Base-by-base conservation (phyloP, 2,329 filamentous ascomycete species). In the Fonsecaea erecta region DNA sequence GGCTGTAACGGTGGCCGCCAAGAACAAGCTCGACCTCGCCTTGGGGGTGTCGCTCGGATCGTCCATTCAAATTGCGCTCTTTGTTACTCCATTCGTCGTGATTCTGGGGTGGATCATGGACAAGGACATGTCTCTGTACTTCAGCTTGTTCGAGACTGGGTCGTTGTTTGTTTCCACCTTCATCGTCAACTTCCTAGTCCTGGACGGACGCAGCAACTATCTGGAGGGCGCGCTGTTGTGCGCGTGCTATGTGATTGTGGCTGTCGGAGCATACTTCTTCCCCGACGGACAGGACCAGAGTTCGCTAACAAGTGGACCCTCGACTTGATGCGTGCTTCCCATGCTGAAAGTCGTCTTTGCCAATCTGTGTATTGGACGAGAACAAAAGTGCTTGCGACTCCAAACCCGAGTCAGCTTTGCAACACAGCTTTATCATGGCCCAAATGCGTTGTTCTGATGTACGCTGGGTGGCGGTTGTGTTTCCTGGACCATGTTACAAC, bases 101-200 rank as follows among this genome's bases (percentile, higher is more conserved):
- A 79, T 88, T 53, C 80, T 89, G 56, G 86, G 85, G 54, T 89
- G 86, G 86, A 83, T 83, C 64, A 79, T 85, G 65, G 84, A 85
- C n/a, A 80, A 85, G 55, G 78, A 81, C 37, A 88, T 90, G 91
- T 91, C 88, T 26, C 84, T 96, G 4, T 89, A 89, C 75, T 95
- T 97, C 75, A 92, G 96, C 74, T 87, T 88, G 0, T 97, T 97
- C 81, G 91, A 97, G 78, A 88, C 96, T 7, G 90, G 82, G 4
- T 77, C 85, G 0, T 76, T 88, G 1, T 88, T 89, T 65, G 83
- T 88, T 28, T 77, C 79, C 18, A 78, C 82, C 16, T 75, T 82
- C 34, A 70, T 82, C 66, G 80, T 88, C 52, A 88, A 88, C 73
- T 88, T 88, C 70, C 79, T 88, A 11, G 88, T 88, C 56, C 82